These are phyloP conservation scores for Coemansia aciculifera DNA, from an alignment of 192 early-diverging fungal genomes.

Conservation along the genomic window DNA sequence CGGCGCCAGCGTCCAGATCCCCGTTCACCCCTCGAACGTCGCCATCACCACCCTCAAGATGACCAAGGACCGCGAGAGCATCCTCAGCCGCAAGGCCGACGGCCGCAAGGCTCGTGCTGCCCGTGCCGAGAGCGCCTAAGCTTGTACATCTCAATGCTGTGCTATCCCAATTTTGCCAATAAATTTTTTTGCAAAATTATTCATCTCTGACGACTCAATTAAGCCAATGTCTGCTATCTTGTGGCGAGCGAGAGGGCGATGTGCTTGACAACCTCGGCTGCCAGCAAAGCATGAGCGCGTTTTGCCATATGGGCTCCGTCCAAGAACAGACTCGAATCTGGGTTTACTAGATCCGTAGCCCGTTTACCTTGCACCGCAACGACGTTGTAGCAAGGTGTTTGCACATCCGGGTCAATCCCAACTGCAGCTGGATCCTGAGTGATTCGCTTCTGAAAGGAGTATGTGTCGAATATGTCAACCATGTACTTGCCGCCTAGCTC, in stretches of 20 bases:
- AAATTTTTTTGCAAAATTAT: neutral
- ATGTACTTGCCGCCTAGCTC: constrained; percentile 18
- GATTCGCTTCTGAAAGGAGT: constrained; percentile 34
- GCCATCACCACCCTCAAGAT: constrained; percentile 93
- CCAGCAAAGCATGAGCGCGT: constrained; percentile 40
- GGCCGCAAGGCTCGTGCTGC: constrained; percentile 37
- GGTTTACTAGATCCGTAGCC: neutral
- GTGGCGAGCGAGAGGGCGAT: constrained; percentile 10
- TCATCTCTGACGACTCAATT: neutral
- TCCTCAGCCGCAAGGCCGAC: constrained; percentile 86
- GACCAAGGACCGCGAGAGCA: constrained; percentile 91
- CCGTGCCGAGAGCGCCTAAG: constrained; percentile 31
- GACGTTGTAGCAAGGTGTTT: constrained; percentile 13
- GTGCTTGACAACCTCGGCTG: constrained; percentile 18
- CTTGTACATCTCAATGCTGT: neutral
- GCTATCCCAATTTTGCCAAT: neutral
- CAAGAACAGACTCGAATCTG: constrained; percentile 33
- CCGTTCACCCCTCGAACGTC: constrained; percentile 99
- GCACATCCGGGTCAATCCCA: constrained; percentile 28
- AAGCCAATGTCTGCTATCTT: neutral
- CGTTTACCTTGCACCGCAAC: neutral
- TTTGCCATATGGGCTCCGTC: constrained; percentile 42
- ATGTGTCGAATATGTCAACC: constrained; percentile 39
- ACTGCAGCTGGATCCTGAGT: constrained; percentile 3
- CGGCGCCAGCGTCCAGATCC: constrained; percentile 86